A percentile compares a stretch with the other conserved stretches of the same genome.
These are phyloP conservation scores for Debaryomycetaceae sp. DNA, from an alignment of 1,139 yeast species.

Conservation along the genomic window DNA sequence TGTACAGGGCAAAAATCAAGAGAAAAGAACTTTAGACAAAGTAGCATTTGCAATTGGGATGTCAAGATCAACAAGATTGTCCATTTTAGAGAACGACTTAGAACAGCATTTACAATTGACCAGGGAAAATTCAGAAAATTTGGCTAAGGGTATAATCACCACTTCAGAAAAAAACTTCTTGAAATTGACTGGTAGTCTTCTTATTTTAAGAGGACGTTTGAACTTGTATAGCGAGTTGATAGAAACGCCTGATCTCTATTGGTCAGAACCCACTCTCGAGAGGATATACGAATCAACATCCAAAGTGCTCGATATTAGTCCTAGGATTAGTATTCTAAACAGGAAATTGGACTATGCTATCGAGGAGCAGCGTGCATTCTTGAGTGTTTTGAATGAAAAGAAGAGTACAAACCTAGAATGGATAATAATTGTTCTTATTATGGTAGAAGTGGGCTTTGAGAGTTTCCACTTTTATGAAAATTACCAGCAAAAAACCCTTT, in stretches of 20 bases:
- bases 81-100: conserved; percentile 69
- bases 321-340: conserved; percentile 75
- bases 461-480: conserved; percentile 47
- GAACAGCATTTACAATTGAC: conserved; percentile 66
- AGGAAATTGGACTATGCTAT: conserved; percentile 86
- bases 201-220: conserved; percentile 73
- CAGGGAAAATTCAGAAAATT: conserved; percentile 58
- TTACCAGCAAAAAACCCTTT: conserved; percentile 5
- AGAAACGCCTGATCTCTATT: conserved; percentile 88
- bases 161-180: conserved; percentile 63
- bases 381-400: conserved; percentile 72
- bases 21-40: conserved; percentile 62
- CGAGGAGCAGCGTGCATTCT: conserved; percentile 77
- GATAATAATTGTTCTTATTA: conserved; percentile 78
- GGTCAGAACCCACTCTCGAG: conserved; percentile 88
- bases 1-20: conserved; percentile 47
- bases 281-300: conserved; percentile 69
- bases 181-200: conserved; percentile 67
- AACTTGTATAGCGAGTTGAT: conserved; percentile 85
- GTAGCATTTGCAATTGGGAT: conserved; percentile 89
- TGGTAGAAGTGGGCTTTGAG: conserved; percentile 84
- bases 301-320: conserved; percentile 66
- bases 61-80: conserved; percentile 80
- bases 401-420: conserved; percentile 78
- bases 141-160: conserved; percentile 63